Evolutionary conservation across 805 yeast genomes (phyloP).

Genomic region (Candida andamanensis): DNA sequence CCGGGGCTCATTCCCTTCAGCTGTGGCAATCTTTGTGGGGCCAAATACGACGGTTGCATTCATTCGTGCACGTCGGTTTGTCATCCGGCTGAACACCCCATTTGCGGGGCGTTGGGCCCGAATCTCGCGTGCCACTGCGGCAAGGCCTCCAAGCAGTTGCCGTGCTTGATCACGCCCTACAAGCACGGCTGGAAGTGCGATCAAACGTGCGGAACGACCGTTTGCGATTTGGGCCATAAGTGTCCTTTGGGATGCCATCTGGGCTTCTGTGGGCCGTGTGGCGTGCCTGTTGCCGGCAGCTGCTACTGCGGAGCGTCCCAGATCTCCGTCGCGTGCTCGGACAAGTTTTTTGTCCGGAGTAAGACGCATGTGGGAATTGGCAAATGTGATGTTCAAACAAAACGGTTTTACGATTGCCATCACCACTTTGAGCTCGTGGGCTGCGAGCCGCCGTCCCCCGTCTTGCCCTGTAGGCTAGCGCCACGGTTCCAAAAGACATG

Average conservation of each 20-base stretch:
- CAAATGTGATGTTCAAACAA: conserved; percentile 38
- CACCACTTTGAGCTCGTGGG: conserved; percentile 44
- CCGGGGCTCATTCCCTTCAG: conserved; percentile 61
- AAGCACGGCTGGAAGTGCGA: conserved; percentile 64
- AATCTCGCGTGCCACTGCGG: conserved; percentile 72
- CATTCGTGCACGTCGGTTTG: conserved; percentile 74
- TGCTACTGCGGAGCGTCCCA: conserved; percentile 76
- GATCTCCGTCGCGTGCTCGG: conserved; percentile 40
- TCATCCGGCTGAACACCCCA: conserved; percentile 87
- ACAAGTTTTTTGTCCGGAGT: conserved; percentile 30
- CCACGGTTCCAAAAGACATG: conserved; percentile 62
- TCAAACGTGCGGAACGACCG: conserved; percentile 49
- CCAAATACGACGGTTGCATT: conserved; percentile 50
- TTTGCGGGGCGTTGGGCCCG: conserved; percentile 78
- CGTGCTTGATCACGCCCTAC: conserved; percentile 70
- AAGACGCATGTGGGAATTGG: conserved; percentile 28
- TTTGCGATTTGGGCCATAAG: conserved; percentile 64
- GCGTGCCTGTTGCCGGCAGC: conserved; percentile 36
- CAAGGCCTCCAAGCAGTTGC: conserved; percentile 54
- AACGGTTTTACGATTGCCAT: conserved; percentile 56
- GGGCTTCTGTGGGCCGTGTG: conserved; percentile 81
- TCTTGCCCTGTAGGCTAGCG: conserved; percentile 50
- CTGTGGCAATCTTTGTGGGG: conserved; percentile 80
- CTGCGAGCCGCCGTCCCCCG: conserved; percentile 48
- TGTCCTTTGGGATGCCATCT: conserved; percentile 64